Evolutionary conservation across 1,284 basidiomycete species (phyloP), one percentile per base, ranked within the genome.

Genomic region (Marasmius fiardii): DNA sequence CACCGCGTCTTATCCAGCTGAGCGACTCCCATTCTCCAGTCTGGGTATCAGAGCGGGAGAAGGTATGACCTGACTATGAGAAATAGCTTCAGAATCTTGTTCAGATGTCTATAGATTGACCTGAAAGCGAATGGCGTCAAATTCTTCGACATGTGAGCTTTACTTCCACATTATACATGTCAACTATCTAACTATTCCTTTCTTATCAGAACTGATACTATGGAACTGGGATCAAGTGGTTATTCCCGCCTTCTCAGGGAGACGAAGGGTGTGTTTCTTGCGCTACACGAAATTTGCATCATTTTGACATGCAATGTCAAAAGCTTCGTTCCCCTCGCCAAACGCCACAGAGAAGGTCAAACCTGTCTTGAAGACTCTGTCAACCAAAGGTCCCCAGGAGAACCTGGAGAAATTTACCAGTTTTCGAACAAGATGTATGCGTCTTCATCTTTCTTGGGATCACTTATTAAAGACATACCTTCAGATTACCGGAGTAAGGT

Each of bases 81-180:
- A 49, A 49, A 43, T 48, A 49, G 58, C 57, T 47, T 26, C 54
- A 47, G 52, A 26, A 23, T n/a, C 47, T 24, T 16, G 47, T 31
- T 56, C 28, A 20, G 52, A 41, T 55, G 39, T 56, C 53, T 51
- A 50, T 63, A 93, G 91, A 90, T 95, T 60, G 74, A 84, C 65
- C 81, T 85, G 56, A 94, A 90, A 72, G 85, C 85, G 43, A 78
- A 79, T 62, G 88, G 88, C 59, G 63, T 84, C 73, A 86, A 81
- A 54, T 95, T 94, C 78, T 90, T 95, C 74, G 93, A 95, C 70
- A 82, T 95, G 92, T 95, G 70, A 71, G 76, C 56, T 41, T 21
- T 2, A 21, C 21, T 24, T 24, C 18, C 10, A 16, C 21, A 20
- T 20, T 53, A 45, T 55, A 56, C 55, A 50, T 64, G 56, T 53